phyloP scores from a whole-genome alignment of 441 rosid genomes.

The Croton setiger region DNA sequence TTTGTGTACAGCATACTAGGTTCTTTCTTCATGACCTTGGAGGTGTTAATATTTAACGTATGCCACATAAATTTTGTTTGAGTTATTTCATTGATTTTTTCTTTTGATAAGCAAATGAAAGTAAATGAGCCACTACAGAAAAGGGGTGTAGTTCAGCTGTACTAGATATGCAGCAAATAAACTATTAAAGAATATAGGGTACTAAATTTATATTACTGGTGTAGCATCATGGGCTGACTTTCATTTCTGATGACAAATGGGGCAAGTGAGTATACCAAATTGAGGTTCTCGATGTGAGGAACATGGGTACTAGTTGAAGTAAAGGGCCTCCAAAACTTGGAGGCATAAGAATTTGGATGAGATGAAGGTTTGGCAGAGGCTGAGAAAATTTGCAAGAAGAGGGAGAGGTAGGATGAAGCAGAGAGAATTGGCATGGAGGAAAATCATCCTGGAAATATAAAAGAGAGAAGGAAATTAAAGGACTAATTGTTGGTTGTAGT shows the following conservation, averaged over 20 bases:
- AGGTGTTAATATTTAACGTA: neutral
- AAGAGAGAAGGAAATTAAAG: neutral
- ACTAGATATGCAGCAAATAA: neutral
- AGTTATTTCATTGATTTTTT: neutral
- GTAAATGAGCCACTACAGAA: neutral
- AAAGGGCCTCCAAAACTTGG: too few relatives aligned
- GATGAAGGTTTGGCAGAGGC: neutral
- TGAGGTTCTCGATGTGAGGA: too few relatives aligned
- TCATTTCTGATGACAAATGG: too few relatives aligned
- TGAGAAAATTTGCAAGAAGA: neutral
- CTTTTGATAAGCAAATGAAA: neutral
- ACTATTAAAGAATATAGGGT: neutral
- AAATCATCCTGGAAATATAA: neutral
- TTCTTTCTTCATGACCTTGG: neutral
- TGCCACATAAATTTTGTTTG: neutral
- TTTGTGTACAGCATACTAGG: neutral
- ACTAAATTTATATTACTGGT: too few relatives aligned
- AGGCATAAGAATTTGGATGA: neutral
- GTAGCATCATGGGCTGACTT: too few relatives aligned
- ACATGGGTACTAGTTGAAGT: too few relatives aligned
- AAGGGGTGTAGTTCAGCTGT: neutral
- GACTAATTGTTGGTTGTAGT: neutral
- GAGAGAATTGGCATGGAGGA: neutral
- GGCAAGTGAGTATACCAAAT: too few relatives aligned
- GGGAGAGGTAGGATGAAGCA: neutral